Conservation (phyloP, 352 stramenopile species). For the Pythium coloratum region DNA sequence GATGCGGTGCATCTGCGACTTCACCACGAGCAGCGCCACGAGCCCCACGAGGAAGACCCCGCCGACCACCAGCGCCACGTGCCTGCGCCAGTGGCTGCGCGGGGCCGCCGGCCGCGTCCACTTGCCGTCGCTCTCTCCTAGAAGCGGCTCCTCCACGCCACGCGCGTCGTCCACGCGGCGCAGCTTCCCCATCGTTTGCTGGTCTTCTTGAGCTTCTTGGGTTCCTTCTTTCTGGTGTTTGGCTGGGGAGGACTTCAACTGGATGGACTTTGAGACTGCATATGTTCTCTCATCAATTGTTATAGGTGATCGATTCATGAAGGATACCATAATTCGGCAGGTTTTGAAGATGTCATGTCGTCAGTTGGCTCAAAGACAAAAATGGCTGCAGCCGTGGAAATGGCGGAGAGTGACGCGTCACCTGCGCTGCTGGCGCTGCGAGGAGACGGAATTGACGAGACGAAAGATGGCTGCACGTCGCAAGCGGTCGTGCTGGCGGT, state of each 20-base stretch:
- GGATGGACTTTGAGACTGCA: slow-evolving; percentile 5
- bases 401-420: slow-evolving; percentile 3
- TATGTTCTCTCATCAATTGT: slow-evolving; percentile 10
- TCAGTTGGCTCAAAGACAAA: background rate
- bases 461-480: background rate
- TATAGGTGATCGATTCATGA: background rate
- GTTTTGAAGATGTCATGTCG: slow-evolving; percentile 3
- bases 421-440: background rate
- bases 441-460: background rate
- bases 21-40: slow-evolving; percentile 36
- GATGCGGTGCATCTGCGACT: slow-evolving; percentile 56
- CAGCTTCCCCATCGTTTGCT: slow-evolving; percentile 9
- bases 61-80: slow-evolving; percentile 8
- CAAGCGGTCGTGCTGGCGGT: background rate
- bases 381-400: background rate
- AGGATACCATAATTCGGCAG: background rate
- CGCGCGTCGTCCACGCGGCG: slow-evolving; percentile 15
- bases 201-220: background rate
- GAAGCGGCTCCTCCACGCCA: slow-evolving; percentile 24
- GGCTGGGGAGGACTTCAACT: slow-evolving; percentile 21
- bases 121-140: background rate
- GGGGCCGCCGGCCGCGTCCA: background rate
- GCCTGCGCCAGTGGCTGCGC: slow-evolving; percentile 11
- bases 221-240: background rate
- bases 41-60: slow-evolving; percentile 27